Percentiles rank a stretch among this genome's conserved stretches.
Evolutionary conservation across 2,329 filamentous ascomycete species (phyloP).

Genomic region (Alternaria metachromatica): DNA sequence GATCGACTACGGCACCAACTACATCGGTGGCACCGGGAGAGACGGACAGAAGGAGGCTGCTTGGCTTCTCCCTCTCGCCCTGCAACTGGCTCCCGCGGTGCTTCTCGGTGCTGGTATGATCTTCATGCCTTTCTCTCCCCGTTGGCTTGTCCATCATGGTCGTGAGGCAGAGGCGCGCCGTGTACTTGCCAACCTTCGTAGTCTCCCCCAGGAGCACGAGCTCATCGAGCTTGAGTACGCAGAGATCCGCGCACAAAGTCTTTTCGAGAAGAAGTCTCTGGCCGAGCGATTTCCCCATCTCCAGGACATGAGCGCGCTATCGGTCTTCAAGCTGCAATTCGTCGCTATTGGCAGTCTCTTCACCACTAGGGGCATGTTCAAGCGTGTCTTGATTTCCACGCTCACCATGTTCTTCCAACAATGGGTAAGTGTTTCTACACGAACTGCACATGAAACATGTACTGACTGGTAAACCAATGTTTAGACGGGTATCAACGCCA

Average conservation of each 20-base stretch:
- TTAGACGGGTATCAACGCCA: constrained; percentile 54
- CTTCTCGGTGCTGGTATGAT: constrained; percentile 73
- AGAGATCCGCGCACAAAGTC: constrained; percentile 78
- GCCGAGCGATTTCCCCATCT: constrained; percentile 72
- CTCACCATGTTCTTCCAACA: constrained; percentile 50
- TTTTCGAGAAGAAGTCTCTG: constrained; percentile 76
- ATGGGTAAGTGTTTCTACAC: constrained; percentile 28
- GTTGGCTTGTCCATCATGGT: constrained; percentile 74
- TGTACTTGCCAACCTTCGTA: constrained; percentile 69
- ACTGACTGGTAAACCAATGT: neutral
- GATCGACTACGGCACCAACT: constrained; percentile 49
- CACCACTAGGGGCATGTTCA: constrained; percentile 69
- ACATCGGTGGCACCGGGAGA: constrained; percentile 62
- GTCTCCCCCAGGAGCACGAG: constrained; percentile 67
- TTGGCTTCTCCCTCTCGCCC: constrained; percentile 74
- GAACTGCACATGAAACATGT: no score
- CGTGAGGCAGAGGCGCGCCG: constrained; percentile 71
- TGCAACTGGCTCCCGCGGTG: constrained; percentile 72
- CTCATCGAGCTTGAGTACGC: constrained; percentile 76
- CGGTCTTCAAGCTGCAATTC: constrained; percentile 65
- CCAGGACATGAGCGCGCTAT: constrained; percentile 62
- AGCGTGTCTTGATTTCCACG: constrained; percentile 67
- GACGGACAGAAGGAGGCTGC: constrained; percentile 68
- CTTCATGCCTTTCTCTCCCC: constrained; percentile 80
- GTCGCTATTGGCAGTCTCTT: constrained; percentile 71